Evolutionary conservation across 495 filamentous ascomycete genomes (phyloP), one percentile per base, ranked within the genome.

Genomic region (Aspergillus baeticus): DNA sequence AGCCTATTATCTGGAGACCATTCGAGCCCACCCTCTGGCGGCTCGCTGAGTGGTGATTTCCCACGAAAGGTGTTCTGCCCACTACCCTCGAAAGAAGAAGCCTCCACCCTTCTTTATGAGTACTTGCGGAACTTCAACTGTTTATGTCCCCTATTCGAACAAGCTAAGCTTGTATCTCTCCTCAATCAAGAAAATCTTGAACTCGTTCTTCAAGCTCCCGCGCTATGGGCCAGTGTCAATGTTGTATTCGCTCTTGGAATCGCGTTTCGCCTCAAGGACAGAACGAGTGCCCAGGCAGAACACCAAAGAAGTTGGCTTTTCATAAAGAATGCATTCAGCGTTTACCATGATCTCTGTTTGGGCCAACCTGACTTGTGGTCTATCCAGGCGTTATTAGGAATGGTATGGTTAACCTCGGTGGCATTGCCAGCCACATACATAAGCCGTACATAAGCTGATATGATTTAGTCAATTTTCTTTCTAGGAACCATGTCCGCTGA

Each of bases 261-360:
- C 44, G 55, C 58, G 34, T 49, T 61, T 23, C 58, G 58, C 10
- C 26, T 31, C 17, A 53, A 54, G 14, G 31, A 54, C 26, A n/a
- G 34, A 10, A 42, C 11, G 5, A 10, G 33, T 20, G 50, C 38
- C 1, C 54, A 56, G 39, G 15, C 39, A 1, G 58, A 58, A n/a
- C 55, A 55, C 41, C 51, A 61, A 37, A 58, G 51, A 33, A 56
- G 62, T 35, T 55, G 58, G 47, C 39, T 61, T 1, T 64, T 58
- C n/a, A 58, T 64, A 8, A 60, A 64, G 35, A 58, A 58, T 36
- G 62, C 58, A 0, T 20, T 64, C 26, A 46, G 48, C 7, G 52
- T 45, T 5, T 44, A 61, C 11, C 58, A 55, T 51, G 58, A 58
- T 5, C 46, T 64, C 20, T 52, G 46, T 14, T 55, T 64, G n/a